These are phyloP conservation scores for Picochlorum sp. DNA, from an alignment of 139 green algal species.

Conservation along the genomic window DNA sequence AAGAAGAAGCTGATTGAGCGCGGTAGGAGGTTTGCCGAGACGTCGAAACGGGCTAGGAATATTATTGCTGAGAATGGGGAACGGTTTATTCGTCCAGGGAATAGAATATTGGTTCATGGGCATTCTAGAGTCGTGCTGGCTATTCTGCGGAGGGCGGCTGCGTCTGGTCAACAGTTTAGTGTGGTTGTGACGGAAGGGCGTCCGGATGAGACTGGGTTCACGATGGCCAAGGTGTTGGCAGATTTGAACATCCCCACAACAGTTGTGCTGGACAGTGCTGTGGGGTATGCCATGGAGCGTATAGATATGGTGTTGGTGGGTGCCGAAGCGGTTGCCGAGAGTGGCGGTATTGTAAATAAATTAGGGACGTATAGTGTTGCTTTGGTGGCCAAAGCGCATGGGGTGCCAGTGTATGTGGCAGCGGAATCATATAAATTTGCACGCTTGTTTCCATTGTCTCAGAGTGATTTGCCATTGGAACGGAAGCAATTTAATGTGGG, in stretches of 20 bases:
- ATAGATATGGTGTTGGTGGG: constrained; percentile 86
- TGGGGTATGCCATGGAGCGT: constrained; percentile 71
- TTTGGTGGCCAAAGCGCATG: constrained; percentile 60
- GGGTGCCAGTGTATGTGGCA: constrained; percentile 88
- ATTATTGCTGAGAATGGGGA: constrained; percentile 81
- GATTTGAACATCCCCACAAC: constrained; percentile 67
- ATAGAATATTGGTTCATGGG: constrained; percentile 78
- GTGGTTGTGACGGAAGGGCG: constrained; percentile 88
- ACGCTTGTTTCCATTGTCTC: constrained; percentile 59
- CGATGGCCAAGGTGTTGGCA: constrained; percentile 61
- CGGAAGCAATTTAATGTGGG: constrained; percentile 70
- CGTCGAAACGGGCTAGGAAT: constrained; percentile 57
- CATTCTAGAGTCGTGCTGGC: constrained; percentile 77
- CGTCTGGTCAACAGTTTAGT: constrained; percentile 70
- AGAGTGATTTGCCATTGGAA: constrained; percentile 74
- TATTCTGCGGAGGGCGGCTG: constrained; percentile 61
- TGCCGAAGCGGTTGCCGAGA: constrained; percentile 93
- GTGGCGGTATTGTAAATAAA: constrained; percentile 94
- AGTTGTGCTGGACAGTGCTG: constrained; percentile 73
- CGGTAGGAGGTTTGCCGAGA: constrained; percentile 52
- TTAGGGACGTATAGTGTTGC: constrained; percentile 58
- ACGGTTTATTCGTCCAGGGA: constrained; percentile 71
- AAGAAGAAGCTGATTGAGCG: constrained; percentile 77
- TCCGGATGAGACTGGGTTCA: constrained; percentile 69
- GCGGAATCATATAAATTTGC: constrained; percentile 95